Evolutionary conservation across 2,329 filamentous ascomycete species (phyloP), one percentile per base, ranked within the genome.

Genomic region (Verticillium zaregamsianum): DNA sequence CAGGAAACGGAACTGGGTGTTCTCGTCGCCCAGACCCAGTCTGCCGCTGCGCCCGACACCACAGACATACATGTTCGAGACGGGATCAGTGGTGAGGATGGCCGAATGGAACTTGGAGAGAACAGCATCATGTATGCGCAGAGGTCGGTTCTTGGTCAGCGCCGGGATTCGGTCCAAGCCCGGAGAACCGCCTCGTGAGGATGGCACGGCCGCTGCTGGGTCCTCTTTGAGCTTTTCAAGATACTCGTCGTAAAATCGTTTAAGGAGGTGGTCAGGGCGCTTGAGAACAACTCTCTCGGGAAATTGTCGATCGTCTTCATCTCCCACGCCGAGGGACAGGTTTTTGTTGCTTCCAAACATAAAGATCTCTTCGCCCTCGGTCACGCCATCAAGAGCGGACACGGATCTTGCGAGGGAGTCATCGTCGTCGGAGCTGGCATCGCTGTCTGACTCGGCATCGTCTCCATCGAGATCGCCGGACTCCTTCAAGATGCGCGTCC

Each of bases 301-400:
- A 69, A 90, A 96, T 66, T 98, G 93, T 3, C 95, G 88, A 71
- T 99, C 94, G 72, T 97, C 93, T 69, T 96, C 90, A 71, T 99
- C 93, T n/a, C 93, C 93, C 63, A 98, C 89, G 1, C 95, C 95
- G 25, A 99, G 84, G 0, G 91, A 95, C 11, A 96, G 77, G 68
- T 99, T 99, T 71, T 95, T 96, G 76, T 97, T 99, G 76, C 93
- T 98, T 58, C 95, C 95, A 75, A 98, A 97, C 1, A 92, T 90
- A 70, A 92, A 98, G 1, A 97, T 79, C 71, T 99, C 95, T 69
- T 97, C 92, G 9, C 92, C 94, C 32, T 70, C 65, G 2, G 65
- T 62, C 1, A 64, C 62, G 3, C 58, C 62, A 28, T 70, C 69
- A 23, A 69, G 61, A 7, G 59, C 64, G 31, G 60, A 65, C 31